phyloP scores from a whole-genome alignment of 306 rosid species.

The Cicer judaicum region DNA sequence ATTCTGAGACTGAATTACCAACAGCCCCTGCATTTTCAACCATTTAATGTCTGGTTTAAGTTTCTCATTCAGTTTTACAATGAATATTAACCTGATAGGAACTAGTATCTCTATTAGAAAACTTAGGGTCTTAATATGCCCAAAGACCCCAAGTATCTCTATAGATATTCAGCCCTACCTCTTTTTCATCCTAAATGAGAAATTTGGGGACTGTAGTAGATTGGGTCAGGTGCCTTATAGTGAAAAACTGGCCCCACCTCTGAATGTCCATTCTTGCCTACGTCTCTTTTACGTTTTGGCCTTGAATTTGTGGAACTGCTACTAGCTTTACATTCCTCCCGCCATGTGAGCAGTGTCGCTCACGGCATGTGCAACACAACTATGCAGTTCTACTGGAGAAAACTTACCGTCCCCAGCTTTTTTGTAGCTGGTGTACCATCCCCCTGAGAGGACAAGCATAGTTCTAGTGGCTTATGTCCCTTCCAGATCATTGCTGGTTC shows the following conservation, averaged over 20 bases:
- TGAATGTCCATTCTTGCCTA: not conserved
- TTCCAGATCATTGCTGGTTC: not conserved
- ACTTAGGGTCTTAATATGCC: not conserved
- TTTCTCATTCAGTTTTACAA: not conserved
- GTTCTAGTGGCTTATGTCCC: not conserved
- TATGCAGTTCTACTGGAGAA: not conserved
- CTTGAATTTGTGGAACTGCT: not conserved
- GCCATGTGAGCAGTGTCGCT: not conserved
- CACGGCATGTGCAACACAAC: not conserved
- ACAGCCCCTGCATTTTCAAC: constrained; percentile 26
- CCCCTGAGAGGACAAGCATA: not conserved
- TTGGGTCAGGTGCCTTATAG: not conserved
- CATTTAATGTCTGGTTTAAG: constrained; percentile 10
- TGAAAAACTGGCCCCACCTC: not conserved
- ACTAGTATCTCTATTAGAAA: not conserved
- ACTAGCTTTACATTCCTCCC: not conserved
- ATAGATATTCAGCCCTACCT: not conserved
- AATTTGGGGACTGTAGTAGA: not conserved
- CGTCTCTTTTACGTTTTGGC: not conserved
- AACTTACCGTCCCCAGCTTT: not conserved
- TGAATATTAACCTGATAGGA: not conserved
- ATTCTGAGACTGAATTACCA: constrained; percentile 27
- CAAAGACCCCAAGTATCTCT: not conserved
- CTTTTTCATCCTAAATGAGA: not conserved
- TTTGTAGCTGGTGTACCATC: not conserved